Evolutionary conservation across 2,329 filamentous ascomycete genomes (phyloP).

Genomic region (Tolypocladium tropicale): DNA sequence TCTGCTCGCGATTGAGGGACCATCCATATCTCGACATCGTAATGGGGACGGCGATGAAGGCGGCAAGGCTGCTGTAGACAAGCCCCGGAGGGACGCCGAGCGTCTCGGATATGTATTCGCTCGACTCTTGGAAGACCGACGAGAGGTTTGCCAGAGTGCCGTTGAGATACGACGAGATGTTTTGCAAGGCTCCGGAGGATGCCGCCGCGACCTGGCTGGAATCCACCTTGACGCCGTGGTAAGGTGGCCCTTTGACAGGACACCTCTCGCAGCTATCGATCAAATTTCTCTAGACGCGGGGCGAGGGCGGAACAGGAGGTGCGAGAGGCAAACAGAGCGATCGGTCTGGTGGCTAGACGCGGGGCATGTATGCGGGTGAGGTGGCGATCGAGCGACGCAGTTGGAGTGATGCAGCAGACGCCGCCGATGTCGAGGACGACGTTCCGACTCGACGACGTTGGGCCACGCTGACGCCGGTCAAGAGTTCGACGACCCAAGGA

Average conservation of each 20-base stretch:
- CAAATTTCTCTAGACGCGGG: not conserved
- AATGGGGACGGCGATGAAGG: slow-evolving; percentile 37
- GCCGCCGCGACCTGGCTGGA: slow-evolving; percentile 46
- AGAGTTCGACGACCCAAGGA: not conserved
- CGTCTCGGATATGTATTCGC: slow-evolving; percentile 40
- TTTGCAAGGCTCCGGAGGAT: slow-evolving; percentile 54
- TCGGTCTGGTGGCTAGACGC: not conserved
- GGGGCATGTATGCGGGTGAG: not conserved
- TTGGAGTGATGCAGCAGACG: not conserved
- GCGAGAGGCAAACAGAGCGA: not conserved
- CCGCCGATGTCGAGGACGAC: not conserved
- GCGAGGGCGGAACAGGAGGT: not conserved
- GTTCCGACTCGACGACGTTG: not conserved
- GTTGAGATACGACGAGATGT: slow-evolving; percentile 48
- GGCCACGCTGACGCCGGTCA: not conserved
- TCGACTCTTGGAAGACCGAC: slow-evolving; percentile 34
- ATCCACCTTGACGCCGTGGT: slow-evolving; percentile 48
- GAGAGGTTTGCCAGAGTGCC: slow-evolving; percentile 39
- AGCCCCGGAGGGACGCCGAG: slow-evolving; percentile 37
- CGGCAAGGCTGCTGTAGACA: slow-evolving; percentile 40
- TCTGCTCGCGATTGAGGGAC: slow-evolving; percentile 31
- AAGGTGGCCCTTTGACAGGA: slow-evolving; percentile 24
- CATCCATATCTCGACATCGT: slow-evolving; percentile 47
- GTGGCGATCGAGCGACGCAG: not conserved
- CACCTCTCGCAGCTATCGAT: slow-evolving; percentile 13